phyloP scores from a whole-genome alignment of 257 asterid genomes.

The Osmanthus fragrans region DNA sequence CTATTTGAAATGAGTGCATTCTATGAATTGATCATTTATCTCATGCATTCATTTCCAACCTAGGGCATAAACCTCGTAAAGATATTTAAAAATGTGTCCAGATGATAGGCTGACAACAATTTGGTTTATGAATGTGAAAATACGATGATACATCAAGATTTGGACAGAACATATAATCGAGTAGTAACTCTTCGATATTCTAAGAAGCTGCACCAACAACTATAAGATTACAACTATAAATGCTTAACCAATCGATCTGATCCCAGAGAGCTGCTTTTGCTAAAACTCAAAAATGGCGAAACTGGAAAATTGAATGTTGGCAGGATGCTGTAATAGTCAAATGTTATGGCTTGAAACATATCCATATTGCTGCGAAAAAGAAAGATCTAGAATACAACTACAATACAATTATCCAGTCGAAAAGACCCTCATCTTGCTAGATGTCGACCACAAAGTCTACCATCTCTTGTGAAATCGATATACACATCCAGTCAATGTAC shows the following conservation, averaged over 20 bases:
- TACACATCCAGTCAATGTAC: conserved; percentile 5
- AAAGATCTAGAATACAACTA: conserved; percentile 14
- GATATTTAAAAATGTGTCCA: no score
- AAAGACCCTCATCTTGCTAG: conserved; percentile 91
- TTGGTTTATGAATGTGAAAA: neutral
- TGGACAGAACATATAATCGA: neutral
- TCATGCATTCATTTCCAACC: neutral
- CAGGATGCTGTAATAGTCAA: neutral
- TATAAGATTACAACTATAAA: conserved; percentile 22
- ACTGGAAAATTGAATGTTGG: neutral
- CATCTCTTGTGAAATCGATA: conserved; percentile 66
- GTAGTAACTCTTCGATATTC: neutral
- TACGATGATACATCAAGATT: neutral
- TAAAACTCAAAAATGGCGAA: neutral
- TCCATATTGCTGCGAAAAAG: conserved; percentile 12
- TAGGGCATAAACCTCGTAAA: neutral
- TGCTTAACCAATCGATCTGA: neutral
- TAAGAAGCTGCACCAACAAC: neutral
- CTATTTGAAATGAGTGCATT: no score
- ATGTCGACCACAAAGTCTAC: conserved; percentile 90
- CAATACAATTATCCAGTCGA: conserved; percentile 42
- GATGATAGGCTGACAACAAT: neutral
- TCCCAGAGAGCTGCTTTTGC: neutral
- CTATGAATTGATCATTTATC: neutral
- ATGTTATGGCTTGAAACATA: neutral